Evolutionary conservation across 129 eudicot genomes (phyloP), one percentile per base, ranked within the genome.

Genomic region (Lactuca saligna): DNA sequence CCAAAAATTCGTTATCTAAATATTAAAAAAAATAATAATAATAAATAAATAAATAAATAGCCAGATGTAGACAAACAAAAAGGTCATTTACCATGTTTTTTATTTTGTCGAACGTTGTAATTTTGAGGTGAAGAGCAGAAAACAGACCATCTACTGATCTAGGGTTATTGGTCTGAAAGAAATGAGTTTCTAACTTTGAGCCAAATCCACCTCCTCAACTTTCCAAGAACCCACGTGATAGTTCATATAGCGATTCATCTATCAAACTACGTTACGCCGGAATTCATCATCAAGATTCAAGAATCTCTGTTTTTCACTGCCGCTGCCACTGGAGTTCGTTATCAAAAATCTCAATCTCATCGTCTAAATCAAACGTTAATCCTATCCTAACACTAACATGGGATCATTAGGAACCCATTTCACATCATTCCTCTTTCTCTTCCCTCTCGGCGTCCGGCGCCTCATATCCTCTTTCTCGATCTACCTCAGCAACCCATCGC

Each of bases 401-500:
- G 90, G 82, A 62, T 81, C 91, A 35, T 57, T 87, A 13, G 81
- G 82, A 56, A 79, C 85, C 66, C 95, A 87, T 78, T 71, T 91
- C 76, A 54, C 87, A 3, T 80, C 95, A 50, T 91, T 86, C 78
- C 73, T 91, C 57, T 54, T 91, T 75, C 75, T 91, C 53, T 72
- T 77, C 69, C 83, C 95, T 4, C 14, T 91, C 0, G 95, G 90
- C 35, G 34, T 79, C 38, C 88, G 78, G 58, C 89, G 90, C 50
- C 87, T 91, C 1, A 39, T 81, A 4, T 74, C 70, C 48, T 85
- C 86, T 31, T 35, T 57, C 67, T 76, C 86, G 17, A 78, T 81
- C 68, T 87, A 78, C 71, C 86, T 91, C 77, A 79, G 69, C 29
- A 82, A 83, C 75, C 89, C 95, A 64, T 79, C 91, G 61, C 82